phyloP scores from a whole-genome alignment of 768 basidiomycete genomes.

The Pleurotus salmoneostramineus region DNA sequence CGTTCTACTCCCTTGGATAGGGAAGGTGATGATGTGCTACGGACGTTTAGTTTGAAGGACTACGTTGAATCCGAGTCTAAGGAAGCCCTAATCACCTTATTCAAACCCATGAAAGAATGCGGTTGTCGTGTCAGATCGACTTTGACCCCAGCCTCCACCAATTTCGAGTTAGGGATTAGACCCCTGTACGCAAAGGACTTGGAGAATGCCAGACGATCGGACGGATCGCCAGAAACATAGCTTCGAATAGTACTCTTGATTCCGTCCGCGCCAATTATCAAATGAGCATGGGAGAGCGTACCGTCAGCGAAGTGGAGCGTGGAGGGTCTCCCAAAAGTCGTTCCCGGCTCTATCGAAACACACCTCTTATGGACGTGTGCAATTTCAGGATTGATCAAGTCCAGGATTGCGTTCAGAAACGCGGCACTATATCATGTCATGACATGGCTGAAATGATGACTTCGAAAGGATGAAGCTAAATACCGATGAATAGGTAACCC shows the following conservation, averaged over 20 bases:
- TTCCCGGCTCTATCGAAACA: conserved; percentile 22
- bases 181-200: conserved; percentile 47
- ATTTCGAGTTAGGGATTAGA: conserved; percentile 33
- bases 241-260: conserved; percentile 43
- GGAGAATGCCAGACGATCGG: conserved; percentile 32
- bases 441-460: not conserved
- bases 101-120: conserved; percentile 37
- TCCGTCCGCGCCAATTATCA: conserved; percentile 52
- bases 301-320: conserved; percentile 46
- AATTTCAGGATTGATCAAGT: conserved; percentile 33
- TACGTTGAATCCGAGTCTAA: not conserved
- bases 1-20: conserved; percentile 36
- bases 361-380: conserved; percentile 52
- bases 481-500: conserved; percentile 46
- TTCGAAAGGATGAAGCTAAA: not conserved
- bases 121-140: conserved; percentile 30
- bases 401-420: conserved; percentile 45
- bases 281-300: conserved; percentile 38
- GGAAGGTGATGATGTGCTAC: conserved; percentile 52
- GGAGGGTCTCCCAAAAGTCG: conserved; percentile 20
- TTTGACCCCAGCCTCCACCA: conserved; percentile 40
- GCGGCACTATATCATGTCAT: conserved; percentile 31
- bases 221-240: conserved; percentile 26
- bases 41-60: not conserved
- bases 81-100: conserved; percentile 32